These are phyloP conservation scores for Westerdykella sp. DNA, from an alignment of 2,329 filamentous ascomycete species.

Conservation along the genomic window DNA sequence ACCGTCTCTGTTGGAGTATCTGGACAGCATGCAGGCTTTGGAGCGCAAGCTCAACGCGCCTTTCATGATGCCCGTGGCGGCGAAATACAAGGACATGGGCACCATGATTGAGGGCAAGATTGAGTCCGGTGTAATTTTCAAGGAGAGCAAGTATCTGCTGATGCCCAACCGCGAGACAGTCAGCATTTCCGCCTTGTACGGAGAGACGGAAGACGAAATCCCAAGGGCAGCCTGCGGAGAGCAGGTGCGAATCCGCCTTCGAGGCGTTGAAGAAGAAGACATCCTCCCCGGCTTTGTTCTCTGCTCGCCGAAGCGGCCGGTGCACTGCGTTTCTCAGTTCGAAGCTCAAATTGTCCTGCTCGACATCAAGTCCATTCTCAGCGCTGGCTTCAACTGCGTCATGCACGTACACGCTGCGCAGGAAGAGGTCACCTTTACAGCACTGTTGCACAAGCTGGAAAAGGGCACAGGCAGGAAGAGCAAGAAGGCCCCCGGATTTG, in stretches of 20 bases:
- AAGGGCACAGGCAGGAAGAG: conserved; percentile 91
- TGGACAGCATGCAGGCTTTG: conserved; percentile 87
- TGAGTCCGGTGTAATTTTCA: conserved; percentile 89
- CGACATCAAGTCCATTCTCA: conserved; percentile 89
- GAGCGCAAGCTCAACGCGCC: conserved; percentile 96
- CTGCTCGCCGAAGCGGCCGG: conserved; percentile 87
- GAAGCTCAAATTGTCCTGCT: conserved; percentile 96
- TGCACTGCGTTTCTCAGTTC: conserved; percentile 82
- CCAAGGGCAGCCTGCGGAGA: conserved; percentile 79
- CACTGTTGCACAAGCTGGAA: conserved; percentile 86
- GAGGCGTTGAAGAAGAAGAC: conserved; percentile 96
- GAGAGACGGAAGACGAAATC: conserved; percentile 93
- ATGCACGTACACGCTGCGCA: conserved; percentile 96
- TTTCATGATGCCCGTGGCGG: conserved; percentile 98
- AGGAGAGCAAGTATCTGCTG: conserved; percentile 77
- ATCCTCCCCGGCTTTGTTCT: conserved; percentile 92
- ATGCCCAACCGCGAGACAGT: conserved; percentile 90
- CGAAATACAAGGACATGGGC: conserved; percentile 95
- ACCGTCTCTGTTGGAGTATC: conserved; percentile 86
- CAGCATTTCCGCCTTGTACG: conserved; percentile 78
- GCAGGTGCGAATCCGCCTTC: conserved; percentile 84
- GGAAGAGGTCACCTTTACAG: conserved; percentile 89
- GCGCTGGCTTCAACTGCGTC: conserved; percentile 95
- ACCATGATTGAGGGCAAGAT: conserved; percentile 98
- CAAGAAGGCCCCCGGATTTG: conserved; percentile 88